phyloP scores from a whole-genome alignment of 768 basidiomycete species.

The Xerocomus potaroensis region DNA sequence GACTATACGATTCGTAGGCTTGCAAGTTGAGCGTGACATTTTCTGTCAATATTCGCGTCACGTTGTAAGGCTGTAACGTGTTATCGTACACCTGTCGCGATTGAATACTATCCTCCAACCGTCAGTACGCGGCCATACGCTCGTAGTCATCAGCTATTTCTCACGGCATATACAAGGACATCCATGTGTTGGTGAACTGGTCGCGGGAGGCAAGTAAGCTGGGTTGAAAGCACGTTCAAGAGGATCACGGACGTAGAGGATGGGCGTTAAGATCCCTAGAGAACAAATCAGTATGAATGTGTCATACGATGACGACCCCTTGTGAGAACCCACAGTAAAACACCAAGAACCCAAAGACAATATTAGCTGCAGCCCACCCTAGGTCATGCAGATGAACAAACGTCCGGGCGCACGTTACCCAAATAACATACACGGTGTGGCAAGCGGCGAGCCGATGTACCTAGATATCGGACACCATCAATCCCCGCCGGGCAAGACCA shows the following conservation, averaged over 20 bases:
- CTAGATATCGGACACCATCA: constrained; percentile 8
- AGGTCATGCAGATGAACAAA: constrained; percentile 1
- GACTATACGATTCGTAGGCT: constrained; percentile 53
- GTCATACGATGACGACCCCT: background rate
- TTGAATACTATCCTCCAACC: constrained; percentile 42
- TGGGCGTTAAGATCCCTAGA: constrained; percentile 32
- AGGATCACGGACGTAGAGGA: constrained; percentile 46
- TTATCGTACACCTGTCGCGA: constrained; percentile 64
- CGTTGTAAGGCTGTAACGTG: constrained; percentile 51
- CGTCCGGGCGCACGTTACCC: background rate
- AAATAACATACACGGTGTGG: constrained; percentile 51
- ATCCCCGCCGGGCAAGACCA: background rate
- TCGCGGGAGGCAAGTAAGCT: background rate
- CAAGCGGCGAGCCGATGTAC: constrained; percentile 48
- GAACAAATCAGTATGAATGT: background rate
- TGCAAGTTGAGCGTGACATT: constrained; percentile 51
- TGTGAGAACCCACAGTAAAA: constrained; percentile 55
- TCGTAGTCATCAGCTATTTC: constrained; percentile 14
- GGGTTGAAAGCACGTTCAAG: constrained; percentile 31
- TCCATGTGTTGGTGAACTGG: constrained; percentile 61
- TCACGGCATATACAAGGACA: constrained; percentile 55
- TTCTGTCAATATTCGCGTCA: constrained; percentile 49
- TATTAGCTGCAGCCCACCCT: constrained; percentile 78
- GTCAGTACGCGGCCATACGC: background rate
- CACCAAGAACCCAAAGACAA: constrained; percentile 59